Base-by-base conservation (phyloP, 441 rosid species). In the Pelargonium fulgidum region DNA sequence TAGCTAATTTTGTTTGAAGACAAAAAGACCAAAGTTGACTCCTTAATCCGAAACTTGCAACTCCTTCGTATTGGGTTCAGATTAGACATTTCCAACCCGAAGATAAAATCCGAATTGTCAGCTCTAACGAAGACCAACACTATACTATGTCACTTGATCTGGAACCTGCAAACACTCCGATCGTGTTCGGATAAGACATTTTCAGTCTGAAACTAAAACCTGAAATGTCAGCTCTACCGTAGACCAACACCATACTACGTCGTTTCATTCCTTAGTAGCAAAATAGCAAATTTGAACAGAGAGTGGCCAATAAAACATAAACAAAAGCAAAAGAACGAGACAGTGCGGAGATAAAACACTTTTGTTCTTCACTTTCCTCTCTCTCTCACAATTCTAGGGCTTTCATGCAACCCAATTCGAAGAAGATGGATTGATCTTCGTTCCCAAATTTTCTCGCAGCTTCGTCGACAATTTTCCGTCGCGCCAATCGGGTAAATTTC, bases 401-500 rank as follows among this genome's bases (percentile, higher is more conserved):
- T 56, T 56, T 8, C 26, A 56, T 10, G 3, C 24, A 56, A 17
- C 62, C 24, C 24, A 4, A 7, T 4, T 16, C 7, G 62, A 17
- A 4, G 11, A 8, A 54, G 61, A 54, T 16, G 22, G 24, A 16
- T 56, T 17, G 62, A 56, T 17, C 24, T 56, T 16, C 26, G 26
- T 17, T 1, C 20, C 62, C 62, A 54, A 36, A 36, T 36, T 36
- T 36, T 36, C 7, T 36, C 41, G 41, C 41, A 36, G 41, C 41
- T 6, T 36, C 41, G 41, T 36, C 41, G 41, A 36, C 7, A 16
- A n/a, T 54, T 54, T 16, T 4, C 22, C 61, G 22, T 16, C 22
- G 62, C 62, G 19, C 62, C 75, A 50, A 66, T 62, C 75, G 45
- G 75, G 75, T 66, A 62, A 58, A 20, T 75, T 62, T 67, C 68